These are phyloP conservation scores for Acanthamoeba healyi DNA, from an alignment of 208 protist species.

Conservation along the genomic window DNA sequence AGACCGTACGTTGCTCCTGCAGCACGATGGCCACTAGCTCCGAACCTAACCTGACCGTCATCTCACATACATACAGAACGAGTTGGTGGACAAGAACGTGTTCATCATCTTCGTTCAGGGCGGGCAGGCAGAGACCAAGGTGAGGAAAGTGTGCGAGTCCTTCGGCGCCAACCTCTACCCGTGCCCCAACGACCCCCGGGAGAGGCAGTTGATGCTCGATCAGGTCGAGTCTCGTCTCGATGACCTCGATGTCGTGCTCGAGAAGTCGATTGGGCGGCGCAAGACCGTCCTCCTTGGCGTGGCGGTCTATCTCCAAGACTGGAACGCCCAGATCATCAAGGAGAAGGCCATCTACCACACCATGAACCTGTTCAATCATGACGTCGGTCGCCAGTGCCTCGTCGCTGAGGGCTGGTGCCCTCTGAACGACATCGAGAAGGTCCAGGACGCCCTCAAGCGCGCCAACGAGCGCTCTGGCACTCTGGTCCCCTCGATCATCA, in stretches of 20 bases:
- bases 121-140: constrained; percentile 92
- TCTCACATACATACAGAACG: constrained; percentile 1
- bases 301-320: constrained; percentile 90
- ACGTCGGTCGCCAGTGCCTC: constrained; percentile 90
- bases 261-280: constrained; percentile 81
- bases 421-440: constrained; percentile 88
- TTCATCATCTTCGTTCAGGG: constrained; percentile 98
- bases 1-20: constrained; percentile 48
- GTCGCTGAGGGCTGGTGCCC: constrained; percentile 92
- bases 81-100: constrained; percentile 92
- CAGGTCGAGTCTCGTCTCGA: constrained; percentile 79
- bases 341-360: constrained; percentile 97
- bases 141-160: constrained; percentile 96
- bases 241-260: constrained; percentile 87
- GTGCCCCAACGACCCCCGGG: constrained; percentile 93
- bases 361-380: constrained; percentile 97
- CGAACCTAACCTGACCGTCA: too few species aligned
- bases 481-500: constrained; percentile 95
- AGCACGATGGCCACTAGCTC: too few species aligned
- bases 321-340: constrained; percentile 93
- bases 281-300: constrained; percentile 90
- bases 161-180: constrained; percentile 96
- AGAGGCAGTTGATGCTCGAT: constrained; percentile 83
- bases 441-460: constrained; percentile 91
- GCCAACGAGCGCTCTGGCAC: constrained; percentile 90